Evolutionary conservation across 1,284 basidiomycete genomes (phyloP).

Genomic region (Ceratobasidium theobromae): DNA sequence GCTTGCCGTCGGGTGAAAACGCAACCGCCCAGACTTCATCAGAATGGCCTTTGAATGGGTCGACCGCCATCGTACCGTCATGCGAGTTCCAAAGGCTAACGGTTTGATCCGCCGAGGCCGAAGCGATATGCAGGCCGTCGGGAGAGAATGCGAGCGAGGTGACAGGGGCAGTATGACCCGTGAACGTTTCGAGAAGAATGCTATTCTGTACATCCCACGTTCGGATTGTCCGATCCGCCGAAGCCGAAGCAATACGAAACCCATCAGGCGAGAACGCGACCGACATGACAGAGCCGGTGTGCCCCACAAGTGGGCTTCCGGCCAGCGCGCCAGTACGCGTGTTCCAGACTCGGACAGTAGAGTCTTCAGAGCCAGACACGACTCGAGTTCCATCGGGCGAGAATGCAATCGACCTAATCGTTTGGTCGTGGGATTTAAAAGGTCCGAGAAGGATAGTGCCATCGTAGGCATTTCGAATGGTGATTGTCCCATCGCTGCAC

Average conservation of each 20-base stretch:
- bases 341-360: neutral
- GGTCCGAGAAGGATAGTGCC: neutral
- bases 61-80: no score
- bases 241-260: constrained; percentile 2
- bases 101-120: no score
- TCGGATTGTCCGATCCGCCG: constrained; percentile 21
- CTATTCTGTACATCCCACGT: constrained; percentile 27
- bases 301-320: neutral
- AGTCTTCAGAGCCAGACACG: neutral
- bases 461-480: neutral
- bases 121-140: no score
- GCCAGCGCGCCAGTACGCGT: neutral
- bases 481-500: neutral
- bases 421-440: neutral
- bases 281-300: neutral
- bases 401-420: neutral
- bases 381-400: neutral
- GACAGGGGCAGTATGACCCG: neutral
- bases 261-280: constrained; percentile 13
- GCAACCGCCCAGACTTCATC: no score
- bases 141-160: neutral
- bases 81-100: no score
- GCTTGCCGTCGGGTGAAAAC: no score
- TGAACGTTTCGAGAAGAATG: neutral
- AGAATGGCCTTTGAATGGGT: no score